A percentile compares a stretch with the other conserved stretches of the same genome.
Evolutionary conservation across 1,284 basidiomycete genomes (phyloP).

Genomic region (Fistulinella cinereoalba): DNA sequence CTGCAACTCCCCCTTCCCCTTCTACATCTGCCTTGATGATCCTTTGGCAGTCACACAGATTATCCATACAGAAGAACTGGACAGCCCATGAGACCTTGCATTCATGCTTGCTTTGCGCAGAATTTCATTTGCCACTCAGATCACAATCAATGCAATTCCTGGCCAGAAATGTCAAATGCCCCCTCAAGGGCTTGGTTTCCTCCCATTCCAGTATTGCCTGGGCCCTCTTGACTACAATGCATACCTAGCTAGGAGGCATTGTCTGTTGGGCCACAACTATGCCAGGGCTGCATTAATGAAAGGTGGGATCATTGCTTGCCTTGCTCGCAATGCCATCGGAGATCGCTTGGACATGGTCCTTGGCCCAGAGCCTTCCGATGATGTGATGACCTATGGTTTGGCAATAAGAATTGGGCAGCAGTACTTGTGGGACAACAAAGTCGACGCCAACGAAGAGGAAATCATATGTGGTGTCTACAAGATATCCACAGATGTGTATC

Average conservation of each 20-base stretch:
- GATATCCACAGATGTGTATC: too few species aligned
- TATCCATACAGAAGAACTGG: not conserved
- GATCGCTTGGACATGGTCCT: too few species aligned
- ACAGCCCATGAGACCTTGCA: not conserved
- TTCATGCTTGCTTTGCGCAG: not conserved
- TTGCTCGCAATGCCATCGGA: too few species aligned
- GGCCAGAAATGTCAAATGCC: too few species aligned
- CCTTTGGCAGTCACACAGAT: not conserved
- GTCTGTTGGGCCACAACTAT: not conserved
- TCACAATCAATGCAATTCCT: not conserved
- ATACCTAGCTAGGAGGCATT: conserved; percentile 5
- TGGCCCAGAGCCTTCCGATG: too few species aligned
- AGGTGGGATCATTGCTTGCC: too few species aligned
- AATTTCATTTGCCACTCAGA: not conserved
- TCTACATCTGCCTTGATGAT: not conserved
- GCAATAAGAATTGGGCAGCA: too few species aligned
- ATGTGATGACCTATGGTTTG: too few species aligned
- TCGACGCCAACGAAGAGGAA: too few species aligned
- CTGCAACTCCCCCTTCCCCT: not conserved
- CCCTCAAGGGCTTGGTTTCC: not conserved
- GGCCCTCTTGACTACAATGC: not conserved
- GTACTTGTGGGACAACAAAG: too few species aligned
- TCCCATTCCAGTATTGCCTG: not conserved
- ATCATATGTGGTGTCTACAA: too few species aligned
- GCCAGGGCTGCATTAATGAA: too few species aligned